Base-by-base conservation (phyloP, 2,329 filamentous ascomycete genomes). In the Penicillium sp. region DNA sequence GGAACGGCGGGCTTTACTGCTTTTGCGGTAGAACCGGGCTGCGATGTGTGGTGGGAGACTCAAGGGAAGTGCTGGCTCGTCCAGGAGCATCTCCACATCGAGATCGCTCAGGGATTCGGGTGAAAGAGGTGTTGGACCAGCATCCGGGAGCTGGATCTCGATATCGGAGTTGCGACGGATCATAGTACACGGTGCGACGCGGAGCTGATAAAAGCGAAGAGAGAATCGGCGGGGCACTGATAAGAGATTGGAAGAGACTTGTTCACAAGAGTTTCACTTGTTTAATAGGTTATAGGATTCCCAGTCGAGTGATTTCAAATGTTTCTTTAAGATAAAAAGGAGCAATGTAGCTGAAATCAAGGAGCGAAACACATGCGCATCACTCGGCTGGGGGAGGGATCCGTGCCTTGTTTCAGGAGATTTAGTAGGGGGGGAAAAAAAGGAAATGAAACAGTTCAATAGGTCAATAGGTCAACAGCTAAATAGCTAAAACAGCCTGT, bases 21-120 rank as follows among this genome's bases (percentile, higher is more conserved):
- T 74, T 56, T 80, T 74, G 33, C 74, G 78, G 68, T 83, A 83
- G 73, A 87, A 85, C 64, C 85, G 84, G 57, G 84, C 84, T 61
- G 84, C 83, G 62, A 87, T 81, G 61, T 84, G 82, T 50, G 84
- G 77, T 14, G 85, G 85, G 33, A 84, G 81, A 47, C 78, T 75
- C 58, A 80, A 75, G 54, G 76, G 67, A 56, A 72, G 69, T 28
- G 65, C 48, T 17, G 67, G 62, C 36, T 74, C 69, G 41, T 73
- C 71, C 14, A 70, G 69, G 17, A 71, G 62, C 76, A 78, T 78
- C 57, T 78, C 74, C 59, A 78, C 64, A 56, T 78, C 75, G 37
- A 69, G 50, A 52, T 69, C 67, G 41, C 61, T 64, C 37, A 65
- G 33, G 38, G 63, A 56, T 31, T 67, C 66, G 8, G 66, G 61